These are phyloP conservation scores for Edaphochlamys debaryana DNA, from an alignment of 139 green algal species.

Conservation along the genomic window DNA sequence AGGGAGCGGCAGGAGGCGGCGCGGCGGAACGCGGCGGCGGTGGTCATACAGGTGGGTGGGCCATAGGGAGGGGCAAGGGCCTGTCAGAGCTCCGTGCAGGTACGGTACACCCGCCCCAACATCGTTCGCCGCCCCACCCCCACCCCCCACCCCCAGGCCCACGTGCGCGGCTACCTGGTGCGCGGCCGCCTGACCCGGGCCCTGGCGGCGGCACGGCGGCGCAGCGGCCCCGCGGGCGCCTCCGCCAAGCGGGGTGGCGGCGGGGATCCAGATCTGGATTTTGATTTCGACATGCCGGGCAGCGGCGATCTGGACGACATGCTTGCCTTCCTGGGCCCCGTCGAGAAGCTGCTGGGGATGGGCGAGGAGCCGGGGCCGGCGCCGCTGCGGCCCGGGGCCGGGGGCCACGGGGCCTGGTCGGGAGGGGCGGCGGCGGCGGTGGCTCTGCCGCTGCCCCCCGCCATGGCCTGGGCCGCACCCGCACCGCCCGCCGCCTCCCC, in stretches of 20 bases:
- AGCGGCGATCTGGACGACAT: conserved; percentile 43
- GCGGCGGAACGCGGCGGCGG: background rate
- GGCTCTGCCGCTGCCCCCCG: too few species aligned
- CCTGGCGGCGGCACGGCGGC: background rate
- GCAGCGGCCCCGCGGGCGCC: background rate
- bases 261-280: too few species aligned
- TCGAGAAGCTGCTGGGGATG: conserved; percentile 34
- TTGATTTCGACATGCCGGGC: too few species aligned
- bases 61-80: background rate
- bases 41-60: background rate
- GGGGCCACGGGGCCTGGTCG: background rate
- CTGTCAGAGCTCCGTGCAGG: background rate
- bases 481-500: too few species aligned
- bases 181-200: conserved; percentile 17
- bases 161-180: conserved; percentile 22
- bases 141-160: conserved; percentile 17
- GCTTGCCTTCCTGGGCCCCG: conserved; percentile 5
- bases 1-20: background rate
- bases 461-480: too few species aligned
- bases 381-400: background rate
- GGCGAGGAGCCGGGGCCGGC: background rate
- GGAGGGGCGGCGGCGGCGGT: too few species aligned
- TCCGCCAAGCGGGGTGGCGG: too few species aligned
- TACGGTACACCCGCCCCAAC: background rate
- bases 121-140: background rate